phyloP scores from a whole-genome alignment of 2,329 filamentous ascomycete genomes.

The Magnaporthales sp. region DNA sequence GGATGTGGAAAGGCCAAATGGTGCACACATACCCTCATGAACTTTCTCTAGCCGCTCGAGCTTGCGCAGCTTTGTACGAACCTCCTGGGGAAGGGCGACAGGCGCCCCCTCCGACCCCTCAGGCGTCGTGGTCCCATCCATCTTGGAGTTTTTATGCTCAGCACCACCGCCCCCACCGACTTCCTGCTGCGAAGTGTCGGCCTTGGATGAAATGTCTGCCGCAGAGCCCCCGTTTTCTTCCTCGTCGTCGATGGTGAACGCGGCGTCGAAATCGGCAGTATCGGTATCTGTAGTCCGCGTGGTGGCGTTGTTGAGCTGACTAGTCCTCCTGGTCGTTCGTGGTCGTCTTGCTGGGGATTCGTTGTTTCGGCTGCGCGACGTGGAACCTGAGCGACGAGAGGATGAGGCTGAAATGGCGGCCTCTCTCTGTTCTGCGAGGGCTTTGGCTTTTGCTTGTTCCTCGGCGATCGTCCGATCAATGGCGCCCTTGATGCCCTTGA shows the following conservation, averaged over 20 bases:
- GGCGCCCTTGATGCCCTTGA: conserved; percentile 69
- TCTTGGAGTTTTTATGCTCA: conserved; percentile 6
- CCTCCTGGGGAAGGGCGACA: conserved; percentile 53
- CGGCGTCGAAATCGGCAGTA: conserved; percentile 78
- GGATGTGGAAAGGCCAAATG: neutral
- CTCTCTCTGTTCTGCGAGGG: conserved; percentile 33
- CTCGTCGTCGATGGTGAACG: conserved; percentile 80
- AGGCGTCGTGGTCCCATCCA: neutral
- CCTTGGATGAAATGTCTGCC: conserved; percentile 6
- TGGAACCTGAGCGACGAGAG: conserved; percentile 34
- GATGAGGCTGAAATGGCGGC: conserved; percentile 28
- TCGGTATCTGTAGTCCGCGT: conserved; percentile 54
- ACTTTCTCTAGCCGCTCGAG: conserved; percentile 84
- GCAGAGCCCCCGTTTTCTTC: conserved; percentile 50
- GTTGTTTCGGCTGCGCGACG: conserved; percentile 24
- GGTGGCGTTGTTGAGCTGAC: conserved; percentile 23
- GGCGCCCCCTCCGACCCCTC: conserved; percentile 5
- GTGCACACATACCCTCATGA: conserved; percentile 44
- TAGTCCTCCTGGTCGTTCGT: conserved; percentile 32
- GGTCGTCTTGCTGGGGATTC: conserved; percentile 23
- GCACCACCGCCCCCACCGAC: neutral
- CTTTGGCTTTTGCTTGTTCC: conserved; percentile 74
- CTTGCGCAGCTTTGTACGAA: conserved; percentile 68
- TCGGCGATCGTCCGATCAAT: conserved; percentile 85
- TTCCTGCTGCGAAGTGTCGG: conserved; percentile 4